phyloP scores from a whole-genome alignment of 2,329 filamentous ascomycete species.

The Bipolaris cookei region DNA sequence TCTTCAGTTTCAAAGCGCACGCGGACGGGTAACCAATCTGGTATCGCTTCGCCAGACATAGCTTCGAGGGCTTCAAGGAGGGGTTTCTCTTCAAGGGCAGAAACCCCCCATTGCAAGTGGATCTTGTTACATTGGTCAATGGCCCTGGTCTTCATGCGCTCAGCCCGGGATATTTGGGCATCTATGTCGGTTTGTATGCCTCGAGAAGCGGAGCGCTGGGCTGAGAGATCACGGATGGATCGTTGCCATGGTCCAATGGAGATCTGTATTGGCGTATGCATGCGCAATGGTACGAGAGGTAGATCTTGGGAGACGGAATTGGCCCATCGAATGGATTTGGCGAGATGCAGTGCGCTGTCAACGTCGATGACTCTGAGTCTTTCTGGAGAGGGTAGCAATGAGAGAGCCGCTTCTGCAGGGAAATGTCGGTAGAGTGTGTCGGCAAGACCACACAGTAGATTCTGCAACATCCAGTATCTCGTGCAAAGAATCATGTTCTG shows the following conservation, averaged over 20 bases:
- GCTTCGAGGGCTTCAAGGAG: conserved; percentile 31
- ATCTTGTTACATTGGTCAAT: conserved; percentile 31
- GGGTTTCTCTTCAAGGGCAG: conserved; percentile 25
- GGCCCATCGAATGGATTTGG: conserved; percentile 33
- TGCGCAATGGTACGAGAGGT: conserved; percentile 35
- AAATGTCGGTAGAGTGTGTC: conserved; percentile 36
- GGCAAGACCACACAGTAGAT: conserved; percentile 30
- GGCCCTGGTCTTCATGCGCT: conserved; percentile 34
- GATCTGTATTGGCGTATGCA: conserved; percentile 38
- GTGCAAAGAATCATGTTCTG: conserved; percentile 33
- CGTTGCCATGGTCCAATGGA: conserved; percentile 38
- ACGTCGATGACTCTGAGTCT: conserved; percentile 25
- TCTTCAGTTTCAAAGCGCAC: conserved; percentile 38
- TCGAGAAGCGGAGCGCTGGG: not conserved
- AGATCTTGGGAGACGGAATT: conserved; percentile 25
- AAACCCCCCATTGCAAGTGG: conserved; percentile 33
- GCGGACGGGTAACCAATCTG: conserved; percentile 37
- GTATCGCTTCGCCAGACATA: conserved; percentile 36
- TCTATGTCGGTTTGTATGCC: not conserved
- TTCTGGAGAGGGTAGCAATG: conserved; percentile 25
- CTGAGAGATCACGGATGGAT: conserved; percentile 16
- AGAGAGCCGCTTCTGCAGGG: conserved; percentile 20
- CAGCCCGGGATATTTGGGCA: conserved; percentile 16
- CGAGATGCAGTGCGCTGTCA: conserved; percentile 29
- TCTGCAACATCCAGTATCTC: conserved; percentile 38